Conservation (phyloP, 2,329 filamentous ascomycete genomes). For the Pseudofabraea citricarpa region DNA sequence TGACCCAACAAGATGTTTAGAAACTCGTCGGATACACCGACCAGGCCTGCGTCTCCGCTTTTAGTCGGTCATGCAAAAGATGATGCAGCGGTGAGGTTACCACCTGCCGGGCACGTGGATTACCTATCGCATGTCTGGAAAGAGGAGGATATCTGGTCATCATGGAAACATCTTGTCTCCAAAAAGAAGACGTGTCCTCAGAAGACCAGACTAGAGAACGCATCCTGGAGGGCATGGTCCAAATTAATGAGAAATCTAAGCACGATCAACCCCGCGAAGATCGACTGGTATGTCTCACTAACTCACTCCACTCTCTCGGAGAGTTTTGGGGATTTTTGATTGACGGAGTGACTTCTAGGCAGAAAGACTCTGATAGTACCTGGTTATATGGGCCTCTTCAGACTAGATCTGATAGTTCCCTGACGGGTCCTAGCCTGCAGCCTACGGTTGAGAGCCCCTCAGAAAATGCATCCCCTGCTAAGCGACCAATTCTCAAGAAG, state of each 20-base stretch:
- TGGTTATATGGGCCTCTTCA: slow-evolving; percentile 96
- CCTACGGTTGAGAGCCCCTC: slow-evolving; percentile 53
- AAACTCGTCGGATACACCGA: no score
- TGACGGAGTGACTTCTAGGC: slow-evolving; percentile 62
- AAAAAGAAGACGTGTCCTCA: slow-evolving; percentile 77
- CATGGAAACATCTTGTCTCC: slow-evolving; percentile 88
- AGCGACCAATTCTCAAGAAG: slow-evolving; percentile 87
- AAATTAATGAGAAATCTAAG: slow-evolving; percentile 84
- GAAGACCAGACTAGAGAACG: slow-evolving; percentile 81
- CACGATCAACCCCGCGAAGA: slow-evolving; percentile 83
- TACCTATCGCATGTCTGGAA: slow-evolving; percentile 94
- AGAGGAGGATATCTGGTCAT: slow-evolving; percentile 96
- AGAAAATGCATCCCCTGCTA: slow-evolving; percentile 52
- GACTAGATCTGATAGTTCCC: slow-evolving; percentile 55
- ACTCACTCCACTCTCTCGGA: slow-evolving; percentile 1
- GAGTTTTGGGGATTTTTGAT: slow-evolving; percentile 30
- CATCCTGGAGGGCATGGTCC: slow-evolving; percentile 95
- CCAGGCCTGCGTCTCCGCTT: slow-evolving; percentile 18
- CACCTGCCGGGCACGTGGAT: slow-evolving; percentile 77
- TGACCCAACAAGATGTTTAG: no score
- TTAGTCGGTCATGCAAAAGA: slow-evolving; percentile 32
- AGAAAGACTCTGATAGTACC: slow-evolving; percentile 95
- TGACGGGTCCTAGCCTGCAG: slow-evolving; percentile 38
- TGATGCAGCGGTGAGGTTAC: slow-evolving; percentile 51
- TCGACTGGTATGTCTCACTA: slow-evolving; percentile 73